Evolutionary conservation across 2,329 filamentous ascomycete species (phyloP), one percentile per base, ranked within the genome.

Genomic region (Coniella lustricola): DNA sequence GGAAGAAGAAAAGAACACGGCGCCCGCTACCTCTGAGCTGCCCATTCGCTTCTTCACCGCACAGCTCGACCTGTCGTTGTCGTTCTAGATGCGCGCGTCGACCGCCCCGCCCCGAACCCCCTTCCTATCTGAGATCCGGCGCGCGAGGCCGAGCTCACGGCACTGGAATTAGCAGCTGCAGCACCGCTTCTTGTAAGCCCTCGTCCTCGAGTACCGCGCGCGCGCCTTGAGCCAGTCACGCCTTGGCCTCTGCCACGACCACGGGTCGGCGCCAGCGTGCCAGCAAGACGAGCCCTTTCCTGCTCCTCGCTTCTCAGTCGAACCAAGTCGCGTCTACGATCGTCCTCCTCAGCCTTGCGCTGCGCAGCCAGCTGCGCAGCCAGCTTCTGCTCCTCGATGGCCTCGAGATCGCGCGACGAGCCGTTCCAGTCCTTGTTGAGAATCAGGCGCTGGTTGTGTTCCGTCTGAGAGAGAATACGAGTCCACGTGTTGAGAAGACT

Each of bases 401-500:
- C 89, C n/a, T 81, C 75, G 34, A 95, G 68, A 67, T 98, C 93
- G 60, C 90, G 82, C 4, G 81, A 87, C 22, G 90, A 87, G 49
- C 93, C 93, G 62, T 91, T 85, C 90, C 91, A 98, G 50, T 81
- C 75, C 2, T 89, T 87, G 61, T 95, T 86, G 39, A 97, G 75
- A 38, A 98, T 84, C 44, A 98, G 73, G 20, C 93, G 83, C 65
- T 97, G 90, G 63, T 95, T 97, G 68, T 98, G 93, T 67, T 98
- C 93, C 4, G 93, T 96, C 67, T 98, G 93, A 7, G 89, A 93
- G 12, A 98, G 79, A 56, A 98, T 96, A 45, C 90, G 84, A 8
- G 90, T 95, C 91, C 91, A 98, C 14, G 90, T 95, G 59, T 94
- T 90, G 29, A 98, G 81, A 13, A 98, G 78, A 1, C 86, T 87